Base-by-base conservation (phyloP, 139 green algal species). In the Auxenochlorella protothecoides region DNA sequence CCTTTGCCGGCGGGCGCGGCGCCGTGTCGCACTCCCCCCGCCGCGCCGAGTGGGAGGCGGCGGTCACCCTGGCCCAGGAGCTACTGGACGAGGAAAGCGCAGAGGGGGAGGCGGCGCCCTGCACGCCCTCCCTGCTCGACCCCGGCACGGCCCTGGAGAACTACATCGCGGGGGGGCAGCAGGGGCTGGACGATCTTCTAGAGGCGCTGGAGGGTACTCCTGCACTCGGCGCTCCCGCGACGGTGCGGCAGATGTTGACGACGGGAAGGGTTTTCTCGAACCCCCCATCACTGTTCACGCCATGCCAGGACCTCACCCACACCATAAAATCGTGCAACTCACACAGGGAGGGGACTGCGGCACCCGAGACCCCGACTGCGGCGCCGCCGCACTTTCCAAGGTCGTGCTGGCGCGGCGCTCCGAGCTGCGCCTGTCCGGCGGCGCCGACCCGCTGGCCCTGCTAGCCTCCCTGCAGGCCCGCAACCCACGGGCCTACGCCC, bases 401-500 rank as follows among this genome's bases (percentile, higher is more conserved):
- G 78, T 96, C 61, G 91, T 96, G 16, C 72, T 95, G 70, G 90
- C 91, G 1, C 79, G 91, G 5, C 79, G 82, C 53, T 89, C 82
- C 7, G 79, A 85, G 7, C 65, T 92, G 59, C 59, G 65, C 12
- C 69, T 90, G 53, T 54, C 27, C 4, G 86, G 85, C 3, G 27
- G 65, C 13, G 10, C 95, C 60, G 77, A 90, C 56, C 75, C 84
- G 4, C 77, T 93, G 53, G 74, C 77, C 2, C 77, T 96, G 63
- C 76, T 97, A 13, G 77, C 83, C 65, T 75, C 84, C 6, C 76
- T 97, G 16, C 86, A 91, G 83, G 85, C 76, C 13, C 3, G 13
- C 4, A 53, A 98, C 78, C 89, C 92, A 0, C 81, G 86, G 1
- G 86, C 93, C 10, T 98, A 97, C 76, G 93, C 97, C 79, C 77